Percentiles rank a stretch among this genome's conserved stretches.
These are phyloP conservation scores for Jaltomata sinuosa DNA, from an alignment of 257 asterid genomes.

Conservation along the genomic window DNA sequence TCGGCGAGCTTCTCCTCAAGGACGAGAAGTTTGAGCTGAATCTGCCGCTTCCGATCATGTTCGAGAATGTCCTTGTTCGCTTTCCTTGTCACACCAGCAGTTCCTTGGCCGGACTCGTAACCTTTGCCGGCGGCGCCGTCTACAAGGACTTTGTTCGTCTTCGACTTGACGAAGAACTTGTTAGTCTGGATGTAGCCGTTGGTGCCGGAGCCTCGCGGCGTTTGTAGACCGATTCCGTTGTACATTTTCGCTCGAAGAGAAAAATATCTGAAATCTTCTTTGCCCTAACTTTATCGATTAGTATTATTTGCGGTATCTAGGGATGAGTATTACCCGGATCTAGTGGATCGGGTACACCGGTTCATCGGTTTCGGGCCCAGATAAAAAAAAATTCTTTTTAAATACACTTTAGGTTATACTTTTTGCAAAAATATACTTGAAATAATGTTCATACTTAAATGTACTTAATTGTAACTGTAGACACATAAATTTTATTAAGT, in stretches of 20 bases:
- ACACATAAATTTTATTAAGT: too few relatives aligned
- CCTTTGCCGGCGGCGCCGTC: constrained; percentile 48
- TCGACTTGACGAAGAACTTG: constrained; percentile 32
- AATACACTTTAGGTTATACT: too few relatives aligned
- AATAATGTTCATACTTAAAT: too few relatives aligned
- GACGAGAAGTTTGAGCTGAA: constrained; percentile 64
- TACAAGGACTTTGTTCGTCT: constrained; percentile 64
- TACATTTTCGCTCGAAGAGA: constrained; percentile 33
- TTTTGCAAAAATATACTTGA: too few relatives aligned
- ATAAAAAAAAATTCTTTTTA: too few relatives aligned
- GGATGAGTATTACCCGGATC: too few relatives aligned
- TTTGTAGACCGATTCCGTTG: constrained; percentile 86
- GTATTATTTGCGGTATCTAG: too few relatives aligned
- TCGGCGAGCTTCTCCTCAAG: constrained; percentile 69
- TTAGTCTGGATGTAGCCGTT: constrained; percentile 80
- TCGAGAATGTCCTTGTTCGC: constrained; percentile 70
- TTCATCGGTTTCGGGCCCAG: too few relatives aligned
- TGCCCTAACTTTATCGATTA: neutral
- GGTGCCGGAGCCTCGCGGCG: constrained; percentile 91
- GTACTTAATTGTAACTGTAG: too few relatives aligned
- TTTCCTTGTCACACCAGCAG: constrained; percentile 52
- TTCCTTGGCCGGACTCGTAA: constrained; percentile 58
- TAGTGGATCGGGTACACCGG: too few relatives aligned
- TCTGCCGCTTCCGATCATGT: constrained; percentile 93
- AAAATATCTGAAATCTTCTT: neutral